A percentile compares a stretch with the other conserved stretches of the same genome.
phyloP scores from a whole-genome alignment of 495 filamentous ascomycete genomes.

The Amphirosellinia nigrospora region DNA sequence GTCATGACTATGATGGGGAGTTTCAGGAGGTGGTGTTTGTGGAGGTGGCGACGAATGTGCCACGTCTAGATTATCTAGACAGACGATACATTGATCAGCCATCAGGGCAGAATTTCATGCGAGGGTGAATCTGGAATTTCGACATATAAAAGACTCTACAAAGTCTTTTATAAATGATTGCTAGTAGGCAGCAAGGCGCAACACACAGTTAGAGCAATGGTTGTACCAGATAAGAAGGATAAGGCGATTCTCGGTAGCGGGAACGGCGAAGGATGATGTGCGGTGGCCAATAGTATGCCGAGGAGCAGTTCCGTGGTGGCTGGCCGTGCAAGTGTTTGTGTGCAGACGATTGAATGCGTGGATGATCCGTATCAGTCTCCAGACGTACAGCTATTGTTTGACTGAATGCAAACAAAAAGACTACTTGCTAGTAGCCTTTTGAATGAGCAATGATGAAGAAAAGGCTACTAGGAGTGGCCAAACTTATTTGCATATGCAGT shows the following conservation, averaged over 20 bases:
- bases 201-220: conserved; percentile 20
- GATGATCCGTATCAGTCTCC: conserved; percentile 11
- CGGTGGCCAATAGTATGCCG: conserved; percentile 22
- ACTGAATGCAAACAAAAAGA: conserved; percentile 20
- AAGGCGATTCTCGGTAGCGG: conserved; percentile 17
- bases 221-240: conserved; percentile 28
- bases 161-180: conserved; percentile 29
- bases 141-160: conserved; percentile 44
- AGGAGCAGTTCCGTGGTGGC: conserved; percentile 17
- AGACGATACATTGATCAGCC: conserved; percentile 96
- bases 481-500: conserved; percentile 17
- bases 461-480: conserved; percentile 20
- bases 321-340: conserved; percentile 1
- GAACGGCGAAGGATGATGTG: conserved; percentile 1
- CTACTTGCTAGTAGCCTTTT: conserved; percentile 25
- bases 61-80: conserved; percentile 83
- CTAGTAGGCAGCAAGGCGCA: conserved; percentile 28
- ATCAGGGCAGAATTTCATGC: conserved; percentile 55
- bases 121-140: conserved; percentile 38
- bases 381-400: conserved; percentile 21
- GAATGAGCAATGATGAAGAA: conserved; percentile 16
- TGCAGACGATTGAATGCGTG: conserved; percentile 9
- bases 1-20: conserved; percentile 19
- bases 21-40: conserved; percentile 27
- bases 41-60: conserved; percentile 36